These are phyloP conservation scores for Stevia rebaudiana DNA, from an alignment of 140 eudicot genomes.

Conservation along the genomic window DNA sequence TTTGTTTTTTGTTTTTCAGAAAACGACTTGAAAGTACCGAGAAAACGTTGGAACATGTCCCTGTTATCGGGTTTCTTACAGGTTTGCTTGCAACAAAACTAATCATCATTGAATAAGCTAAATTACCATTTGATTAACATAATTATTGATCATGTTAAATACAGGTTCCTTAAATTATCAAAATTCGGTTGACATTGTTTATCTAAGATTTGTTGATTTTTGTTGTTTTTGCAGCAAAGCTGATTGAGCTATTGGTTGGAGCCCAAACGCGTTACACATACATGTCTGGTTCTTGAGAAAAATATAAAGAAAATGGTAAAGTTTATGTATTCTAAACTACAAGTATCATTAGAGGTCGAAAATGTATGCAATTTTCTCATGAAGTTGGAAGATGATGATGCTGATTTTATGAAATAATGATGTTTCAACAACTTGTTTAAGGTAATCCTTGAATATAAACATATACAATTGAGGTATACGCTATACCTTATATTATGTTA, in stretches of 20 bases:
- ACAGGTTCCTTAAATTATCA: not conserved
- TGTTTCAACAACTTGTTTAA: too few species aligned
- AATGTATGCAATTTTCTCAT: conserved; percentile 13
- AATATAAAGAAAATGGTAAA: conserved; percentile 1
- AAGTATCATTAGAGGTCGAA: not conserved
- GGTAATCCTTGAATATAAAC: too few species aligned
- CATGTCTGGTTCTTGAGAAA: conserved; percentile 86
- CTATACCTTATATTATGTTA: too few species aligned
- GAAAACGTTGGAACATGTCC: conserved; percentile 65
- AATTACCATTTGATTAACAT: too few species aligned
- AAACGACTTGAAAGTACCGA: conserved; percentile 62
- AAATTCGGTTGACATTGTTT: not conserved
- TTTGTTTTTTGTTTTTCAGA: conserved; percentile 34
- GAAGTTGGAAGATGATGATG: not conserved
- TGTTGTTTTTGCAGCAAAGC: conserved; percentile 55
- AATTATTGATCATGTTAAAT: too few species aligned
- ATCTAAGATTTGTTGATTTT: not conserved
- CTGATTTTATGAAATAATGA: conserved; percentile 10
- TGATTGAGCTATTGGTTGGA: conserved; percentile 85
- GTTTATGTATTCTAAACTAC: conserved; percentile 8
- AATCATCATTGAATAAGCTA: too few species aligned
- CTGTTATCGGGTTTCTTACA: conserved; percentile 72
- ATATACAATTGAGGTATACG: too few species aligned
- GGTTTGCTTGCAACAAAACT: conserved; percentile 36
- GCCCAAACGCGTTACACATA: conserved; percentile 95